Conservation (phyloP, 2,329 filamentous ascomycete species). For the Zymoseptoria crescenta region DNA sequence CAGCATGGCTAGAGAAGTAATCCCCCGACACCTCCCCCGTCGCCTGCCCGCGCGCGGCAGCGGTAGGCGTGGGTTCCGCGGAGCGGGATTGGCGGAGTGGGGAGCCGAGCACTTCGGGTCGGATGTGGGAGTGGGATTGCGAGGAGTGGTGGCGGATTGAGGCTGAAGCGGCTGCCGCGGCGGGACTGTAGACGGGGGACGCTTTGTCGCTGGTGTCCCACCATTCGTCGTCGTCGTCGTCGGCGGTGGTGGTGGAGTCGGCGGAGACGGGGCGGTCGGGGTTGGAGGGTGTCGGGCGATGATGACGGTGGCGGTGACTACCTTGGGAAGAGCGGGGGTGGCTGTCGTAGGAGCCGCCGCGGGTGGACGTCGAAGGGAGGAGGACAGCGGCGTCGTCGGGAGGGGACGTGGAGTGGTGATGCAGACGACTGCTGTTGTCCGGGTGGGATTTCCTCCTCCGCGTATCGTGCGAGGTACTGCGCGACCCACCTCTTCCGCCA, state of each 20-base stretch:
- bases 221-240: constrained; percentile 1
- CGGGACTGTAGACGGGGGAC: not conserved
- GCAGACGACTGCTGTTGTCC: constrained; percentile 12
- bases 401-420: constrained; percentile 7
- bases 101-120: not conserved
- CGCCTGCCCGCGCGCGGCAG: too few relatives aligned
- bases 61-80: not conserved
- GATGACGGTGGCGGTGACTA: not conserved
- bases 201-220: not conserved
- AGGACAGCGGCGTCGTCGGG: constrained; percentile 4
- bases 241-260: not conserved
- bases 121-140: not conserved
- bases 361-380: not conserved
- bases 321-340: constrained; percentile 6
- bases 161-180: not conserved
- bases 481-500: constrained; percentile 18
- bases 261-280: not conserved
- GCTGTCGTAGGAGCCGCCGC: constrained; percentile 10
- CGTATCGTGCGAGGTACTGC: constrained; percentile 17
- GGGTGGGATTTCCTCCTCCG: constrained; percentile 12
- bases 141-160: not conserved
- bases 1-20: constrained; percentile 2
- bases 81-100: not conserved
- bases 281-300: too few relatives aligned
- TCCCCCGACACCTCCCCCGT: too few relatives aligned